A percentile compares a stretch with the other conserved stretches of the same genome.
These are phyloP conservation scores for Diversispora epigaea DNA, from an alignment of 192 early-diverging fungal species.

Conservation along the genomic window DNA sequence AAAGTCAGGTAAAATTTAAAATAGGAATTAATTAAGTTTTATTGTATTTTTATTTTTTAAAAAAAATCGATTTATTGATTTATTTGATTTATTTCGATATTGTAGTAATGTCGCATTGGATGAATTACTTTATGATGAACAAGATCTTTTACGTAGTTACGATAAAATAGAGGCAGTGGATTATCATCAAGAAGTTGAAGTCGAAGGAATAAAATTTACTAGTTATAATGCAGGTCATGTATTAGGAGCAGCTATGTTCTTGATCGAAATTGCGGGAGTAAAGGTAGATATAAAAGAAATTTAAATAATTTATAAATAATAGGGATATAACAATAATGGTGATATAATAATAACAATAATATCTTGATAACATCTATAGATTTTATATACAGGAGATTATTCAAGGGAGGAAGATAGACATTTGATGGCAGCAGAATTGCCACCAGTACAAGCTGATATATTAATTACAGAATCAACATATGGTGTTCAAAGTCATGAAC, in stretches of 20 bases:
- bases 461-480: slow-evolving; percentile 96
- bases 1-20: slow-evolving; percentile 66
- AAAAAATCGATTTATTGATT: not conserved
- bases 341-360: slow-evolving; percentile 24
- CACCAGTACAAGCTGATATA: slow-evolving; percentile 81
- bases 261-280: slow-evolving; percentile 87
- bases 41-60: too few relatives aligned
- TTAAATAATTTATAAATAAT: not conserved
- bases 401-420: slow-evolving; percentile 99
- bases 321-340: slow-evolving; percentile 38
- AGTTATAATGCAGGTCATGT: slow-evolving; percentile 98
- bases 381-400: slow-evolving; percentile 98
- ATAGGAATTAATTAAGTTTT: slow-evolving; percentile 3
- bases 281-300: slow-evolving; percentile 46
- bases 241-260: slow-evolving; percentile 97
- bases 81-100: slow-evolving; percentile 19
- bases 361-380: slow-evolving; percentile 21
- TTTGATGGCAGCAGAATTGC: slow-evolving; percentile 93
- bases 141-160: slow-evolving; percentile 78
- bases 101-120: slow-evolving; percentile 72
- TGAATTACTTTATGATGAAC: slow-evolving; percentile 86
- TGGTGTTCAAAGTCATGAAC: slow-evolving; percentile 94
- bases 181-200: slow-evolving; percentile 93
- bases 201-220: slow-evolving; percentile 93
- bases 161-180: slow-evolving; percentile 93